Evolutionary conservation across 73 alveolate species (phyloP).

Genomic region (Uronychia setigera): DNA sequence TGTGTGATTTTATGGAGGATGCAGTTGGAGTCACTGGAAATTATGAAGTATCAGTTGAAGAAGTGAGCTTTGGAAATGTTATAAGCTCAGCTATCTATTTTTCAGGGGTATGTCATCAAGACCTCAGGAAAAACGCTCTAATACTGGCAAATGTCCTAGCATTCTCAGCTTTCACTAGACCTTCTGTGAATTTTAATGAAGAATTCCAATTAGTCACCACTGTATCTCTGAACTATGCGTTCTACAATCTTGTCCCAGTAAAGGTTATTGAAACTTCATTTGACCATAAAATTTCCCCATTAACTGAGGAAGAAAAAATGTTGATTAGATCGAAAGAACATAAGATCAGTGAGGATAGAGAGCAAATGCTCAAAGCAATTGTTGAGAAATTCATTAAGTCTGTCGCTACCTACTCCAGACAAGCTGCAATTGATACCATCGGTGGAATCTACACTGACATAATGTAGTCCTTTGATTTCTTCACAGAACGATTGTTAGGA

Average conservation of each 20-base stretch:
- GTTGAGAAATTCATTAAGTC: not conserved
- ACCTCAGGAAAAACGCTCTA: not conserved
- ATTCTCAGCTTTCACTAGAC: not conserved
- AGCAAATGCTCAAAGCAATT: not conserved
- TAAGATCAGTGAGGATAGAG: not conserved
- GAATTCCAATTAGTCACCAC: not conserved
- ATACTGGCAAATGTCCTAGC: not conserved
- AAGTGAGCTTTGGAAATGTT: not conserved
- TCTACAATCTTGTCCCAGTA: not conserved
- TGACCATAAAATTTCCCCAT: not conserved
- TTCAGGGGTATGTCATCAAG: not conserved
- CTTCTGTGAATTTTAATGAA: not conserved
- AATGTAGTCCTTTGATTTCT: not conserved
- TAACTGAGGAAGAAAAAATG: slow-evolving; percentile 50
- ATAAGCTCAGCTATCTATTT: not conserved
- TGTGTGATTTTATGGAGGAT: not conserved
- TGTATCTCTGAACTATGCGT: not conserved
- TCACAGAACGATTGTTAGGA: not conserved
- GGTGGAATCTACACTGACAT: not conserved
- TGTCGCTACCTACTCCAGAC: not conserved
- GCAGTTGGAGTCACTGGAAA: not conserved
- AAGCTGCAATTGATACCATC: not conserved
- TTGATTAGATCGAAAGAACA: not conserved
- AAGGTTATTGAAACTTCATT: not conserved
- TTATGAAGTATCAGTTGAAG: not conserved